Conservation (phyloP, 1,284 basidiomycete species). For the Coniferiporia sulphurascens region DNA sequence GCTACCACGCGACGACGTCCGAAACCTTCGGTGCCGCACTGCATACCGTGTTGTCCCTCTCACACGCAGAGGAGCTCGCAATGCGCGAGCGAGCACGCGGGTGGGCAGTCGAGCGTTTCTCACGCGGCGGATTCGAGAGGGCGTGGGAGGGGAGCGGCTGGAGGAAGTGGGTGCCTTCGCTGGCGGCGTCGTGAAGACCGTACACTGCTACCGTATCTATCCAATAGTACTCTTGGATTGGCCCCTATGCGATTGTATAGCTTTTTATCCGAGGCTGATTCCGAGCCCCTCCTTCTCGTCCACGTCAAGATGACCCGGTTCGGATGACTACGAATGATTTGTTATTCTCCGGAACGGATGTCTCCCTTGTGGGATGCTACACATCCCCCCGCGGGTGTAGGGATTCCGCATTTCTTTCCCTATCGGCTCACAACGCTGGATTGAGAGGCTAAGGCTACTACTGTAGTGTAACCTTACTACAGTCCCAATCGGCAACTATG, state of each 20-base stretch:
- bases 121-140: conserved; percentile 70
- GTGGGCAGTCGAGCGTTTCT: conserved; percentile 70
- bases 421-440: too few relatives aligned
- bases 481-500: too few relatives aligned
- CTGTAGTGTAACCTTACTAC: too few relatives aligned
- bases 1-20: conserved; percentile 76
- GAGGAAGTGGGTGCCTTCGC: conserved; percentile 28
- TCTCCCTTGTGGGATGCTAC: too few relatives aligned
- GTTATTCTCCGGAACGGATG: neutral
- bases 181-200: too few relatives aligned
- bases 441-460: too few relatives aligned
- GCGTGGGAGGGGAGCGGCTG: conserved; percentile 68
- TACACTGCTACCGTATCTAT: too few relatives aligned
- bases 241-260: neutral
- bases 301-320: neutral
- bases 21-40: conserved; percentile 71
- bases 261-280: too few relatives aligned
- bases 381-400: too few relatives aligned
- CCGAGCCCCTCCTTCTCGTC: neutral
- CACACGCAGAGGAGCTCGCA: conserved; percentile 46
- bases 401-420: too few relatives aligned
- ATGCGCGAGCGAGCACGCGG: conserved; percentile 68
- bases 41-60: conserved; percentile 59
- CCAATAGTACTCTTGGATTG: too few relatives aligned
- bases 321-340: neutral